Conservation (phyloP, 2,329 filamentous ascomycete genomes). For the Scedosporium minutisporum region DNA sequence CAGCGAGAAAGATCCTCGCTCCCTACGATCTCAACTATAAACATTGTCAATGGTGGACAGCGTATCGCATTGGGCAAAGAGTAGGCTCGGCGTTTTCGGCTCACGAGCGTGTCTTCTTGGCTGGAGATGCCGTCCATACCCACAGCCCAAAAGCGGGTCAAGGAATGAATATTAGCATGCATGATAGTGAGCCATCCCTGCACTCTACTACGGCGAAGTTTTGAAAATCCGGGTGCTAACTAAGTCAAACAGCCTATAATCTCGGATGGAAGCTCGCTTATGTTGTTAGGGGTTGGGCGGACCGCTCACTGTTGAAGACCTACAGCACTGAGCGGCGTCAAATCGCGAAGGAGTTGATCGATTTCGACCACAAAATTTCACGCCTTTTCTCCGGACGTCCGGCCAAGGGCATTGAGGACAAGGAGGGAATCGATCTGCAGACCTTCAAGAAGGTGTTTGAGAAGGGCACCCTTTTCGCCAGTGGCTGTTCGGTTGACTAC, state of each 20-base stretch:
- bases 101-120: constrained; percentile 54
- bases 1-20: constrained; percentile 53
- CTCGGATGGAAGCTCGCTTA: constrained; percentile 47
- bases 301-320: constrained; percentile 33
- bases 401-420: constrained; percentile 49
- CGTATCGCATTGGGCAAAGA: constrained; percentile 62
- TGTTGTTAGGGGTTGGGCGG: constrained; percentile 33
- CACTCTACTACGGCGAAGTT: constrained; percentile 9
- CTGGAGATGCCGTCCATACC: constrained; percentile 55
- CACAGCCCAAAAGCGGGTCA: constrained; percentile 55
- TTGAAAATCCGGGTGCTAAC: constrained; percentile 11
- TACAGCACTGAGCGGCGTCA: constrained; percentile 44
- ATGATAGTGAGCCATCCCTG: constrained; percentile 17
- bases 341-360: constrained; percentile 57
- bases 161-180: constrained; percentile 66
- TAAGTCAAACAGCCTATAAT: constrained; percentile 26
- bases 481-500: constrained; percentile 19
- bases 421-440: constrained; percentile 50
- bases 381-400: constrained; percentile 47
- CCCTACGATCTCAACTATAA: constrained; percentile 59
- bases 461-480: constrained; percentile 37
- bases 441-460: constrained; percentile 53
- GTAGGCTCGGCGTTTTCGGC: constrained; percentile 48
- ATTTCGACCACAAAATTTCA: constrained; percentile 50
- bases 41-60: constrained; percentile 58